These are phyloP conservation scores for Dictyophora rubrovolvata DNA, from an alignment of 768 basidiomycete genomes.

Conservation along the genomic window DNA sequence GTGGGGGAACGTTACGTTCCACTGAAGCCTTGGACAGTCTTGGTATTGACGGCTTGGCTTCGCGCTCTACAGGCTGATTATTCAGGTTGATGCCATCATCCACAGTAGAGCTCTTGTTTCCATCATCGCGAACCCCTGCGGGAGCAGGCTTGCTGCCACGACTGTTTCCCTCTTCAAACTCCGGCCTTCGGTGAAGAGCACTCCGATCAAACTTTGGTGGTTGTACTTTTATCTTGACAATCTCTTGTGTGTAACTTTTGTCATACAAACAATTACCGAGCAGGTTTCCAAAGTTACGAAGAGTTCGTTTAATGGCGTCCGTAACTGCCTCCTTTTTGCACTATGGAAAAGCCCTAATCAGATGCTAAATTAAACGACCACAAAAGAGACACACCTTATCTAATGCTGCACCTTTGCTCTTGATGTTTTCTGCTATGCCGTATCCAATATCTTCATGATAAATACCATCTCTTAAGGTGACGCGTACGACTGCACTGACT, in stretches of 20 bases:
- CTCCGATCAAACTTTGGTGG: constrained; percentile 57
- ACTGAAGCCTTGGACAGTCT: background rate
- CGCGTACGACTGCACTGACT: constrained; percentile 75
- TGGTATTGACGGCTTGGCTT: constrained; percentile 2
- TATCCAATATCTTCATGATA: constrained; percentile 94
- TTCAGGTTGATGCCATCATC: background rate
- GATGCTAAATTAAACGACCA: background rate
- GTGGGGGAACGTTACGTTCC: background rate
- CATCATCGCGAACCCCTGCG: background rate
- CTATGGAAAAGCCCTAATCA: constrained; percentile 30
- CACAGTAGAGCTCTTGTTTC: background rate
- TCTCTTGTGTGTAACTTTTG: constrained; percentile 75
- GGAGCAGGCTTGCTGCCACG: background rate
- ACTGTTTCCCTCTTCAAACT: constrained; percentile 40
- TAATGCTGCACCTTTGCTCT: constrained; percentile 73
- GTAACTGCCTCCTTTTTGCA: constrained; percentile 98
- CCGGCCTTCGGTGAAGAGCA: constrained; percentile 61
- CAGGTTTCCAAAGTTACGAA: constrained; percentile 88
- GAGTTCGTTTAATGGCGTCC: constrained; percentile 83
- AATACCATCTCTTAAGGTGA: constrained; percentile 79
- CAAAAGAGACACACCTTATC: constrained; percentile 63
- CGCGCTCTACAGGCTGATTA: background rate
- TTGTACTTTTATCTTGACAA: constrained; percentile 78
- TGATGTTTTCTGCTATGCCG: constrained; percentile 76
- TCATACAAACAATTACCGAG: constrained; percentile 98